Evolutionary conservation across 2,329 filamentous ascomycete genomes (phyloP), one percentile per base, ranked within the genome.

Genomic region (Aspergillus sp.): DNA sequence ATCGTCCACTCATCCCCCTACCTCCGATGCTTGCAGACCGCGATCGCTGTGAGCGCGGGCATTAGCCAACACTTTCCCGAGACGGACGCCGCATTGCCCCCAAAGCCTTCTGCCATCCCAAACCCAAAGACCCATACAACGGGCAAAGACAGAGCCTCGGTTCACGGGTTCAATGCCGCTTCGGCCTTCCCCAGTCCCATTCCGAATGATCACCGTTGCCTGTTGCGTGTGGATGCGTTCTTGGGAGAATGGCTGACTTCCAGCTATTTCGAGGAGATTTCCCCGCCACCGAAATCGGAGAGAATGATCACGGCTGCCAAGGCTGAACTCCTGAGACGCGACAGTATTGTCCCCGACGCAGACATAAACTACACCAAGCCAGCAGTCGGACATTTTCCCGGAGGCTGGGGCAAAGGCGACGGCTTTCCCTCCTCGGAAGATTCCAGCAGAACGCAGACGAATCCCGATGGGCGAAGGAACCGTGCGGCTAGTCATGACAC

Each of bases 1-100:
- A 85, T 96, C 67, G 86, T 99, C 58, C 94, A 99, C 77, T 90
- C 87, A 64, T 98, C 94, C n/a, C 95, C 95, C 0, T 99, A 94
- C 71, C 80, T 96, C 55, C 87, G 95, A 76, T 99, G 95, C 74
- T 84, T 97, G 14, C 94, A 99, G 76, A 97, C 94, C 0, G 91
- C 92, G 12, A 86, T 96, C 54, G 93, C 89, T 31, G 91, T 98
- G 71, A 89, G 90, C 69, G 89, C 94, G 6, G 94, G 94, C 26
- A 86, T 98, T 52, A 88, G 84, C 72, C 77, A 85, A 55, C 65
- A 68, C 57, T 64, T 63, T 12, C 53, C 64, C 7, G 69, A 64
- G 22, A 56, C 64, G 18, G 68, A 73, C 11, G 29, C 56, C 2
- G 12, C 29, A n/a, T 56, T 58, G 12, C 55, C 56, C 1, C 46